phyloP scores from a whole-genome alignment of 306 rosid species.

The Ormosia emarginata region DNA sequence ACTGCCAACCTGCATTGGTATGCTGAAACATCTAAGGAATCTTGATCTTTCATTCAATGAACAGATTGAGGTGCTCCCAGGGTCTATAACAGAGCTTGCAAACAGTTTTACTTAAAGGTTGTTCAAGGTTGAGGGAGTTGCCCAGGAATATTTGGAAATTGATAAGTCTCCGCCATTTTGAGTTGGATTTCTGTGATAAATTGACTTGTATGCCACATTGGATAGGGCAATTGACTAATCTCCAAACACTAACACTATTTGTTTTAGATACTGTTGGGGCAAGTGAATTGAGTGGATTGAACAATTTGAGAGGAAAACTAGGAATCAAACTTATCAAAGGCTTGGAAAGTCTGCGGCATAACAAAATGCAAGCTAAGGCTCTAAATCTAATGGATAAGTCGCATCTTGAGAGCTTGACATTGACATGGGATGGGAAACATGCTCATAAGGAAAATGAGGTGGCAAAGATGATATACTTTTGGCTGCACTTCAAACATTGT shows the following conservation, averaged over 20 bases:
- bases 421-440: not conserved
- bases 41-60: not conserved
- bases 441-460: not conserved
- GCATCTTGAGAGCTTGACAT: not conserved
- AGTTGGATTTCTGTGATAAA: not conserved
- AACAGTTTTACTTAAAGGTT: not conserved
- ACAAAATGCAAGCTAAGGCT: not conserved
- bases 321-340: not conserved
- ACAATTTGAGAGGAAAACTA: not conserved
- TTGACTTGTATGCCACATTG: not conserved
- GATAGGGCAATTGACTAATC: not conserved
- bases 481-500: not conserved
- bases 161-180: slow-evolving; percentile 7
- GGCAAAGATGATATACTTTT: not conserved
- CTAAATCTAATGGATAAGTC: not conserved
- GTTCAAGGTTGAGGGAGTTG: not conserved
- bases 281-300: not conserved
- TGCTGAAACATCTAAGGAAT: not conserved
- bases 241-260: not conserved
- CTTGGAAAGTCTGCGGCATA: not conserved
- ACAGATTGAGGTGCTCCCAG: not conserved
- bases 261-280: not conserved
- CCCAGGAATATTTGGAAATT: not conserved
- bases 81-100: not conserved
- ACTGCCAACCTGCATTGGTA: not conserved